A percentile compares a stretch with the other conserved stretches of the same genome.
These are phyloP conservation scores for Abrus pulchellus DNA, from an alignment of 306 rosid genomes.

Conservation along the genomic window DNA sequence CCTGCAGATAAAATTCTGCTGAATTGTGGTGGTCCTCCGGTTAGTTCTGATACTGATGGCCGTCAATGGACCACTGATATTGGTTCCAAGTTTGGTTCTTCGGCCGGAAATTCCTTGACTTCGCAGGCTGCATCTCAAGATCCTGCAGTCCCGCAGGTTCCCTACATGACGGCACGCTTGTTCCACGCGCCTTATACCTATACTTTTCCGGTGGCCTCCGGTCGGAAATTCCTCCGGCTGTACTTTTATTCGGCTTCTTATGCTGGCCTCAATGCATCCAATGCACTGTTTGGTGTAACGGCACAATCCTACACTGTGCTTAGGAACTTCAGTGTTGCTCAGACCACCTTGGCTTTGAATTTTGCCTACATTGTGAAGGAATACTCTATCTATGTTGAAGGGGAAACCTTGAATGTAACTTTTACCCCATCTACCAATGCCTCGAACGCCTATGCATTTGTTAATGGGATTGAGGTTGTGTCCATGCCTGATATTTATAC, in stretches of 20 bases:
- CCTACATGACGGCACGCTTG: constrained; percentile 79
- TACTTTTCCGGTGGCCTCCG: constrained; percentile 74
- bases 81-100: constrained; percentile 65
- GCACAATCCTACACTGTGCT: constrained; percentile 69
- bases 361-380: constrained; percentile 70
- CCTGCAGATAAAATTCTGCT: constrained; percentile 74
- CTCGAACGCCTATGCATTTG: constrained; percentile 77
- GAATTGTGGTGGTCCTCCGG: constrained; percentile 79
- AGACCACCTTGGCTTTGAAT: constrained; percentile 73
- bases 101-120: constrained; percentile 46
- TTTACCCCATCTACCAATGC: constrained; percentile 69
- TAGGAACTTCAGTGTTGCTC: constrained; percentile 76
- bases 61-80: constrained; percentile 76
- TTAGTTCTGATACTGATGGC: constrained; percentile 61
- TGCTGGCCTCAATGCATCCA: constrained; percentile 58
- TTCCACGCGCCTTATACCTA: constrained; percentile 69
- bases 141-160: constrained; percentile 73
- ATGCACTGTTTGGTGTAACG: constrained; percentile 66
- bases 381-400: constrained; percentile 69
- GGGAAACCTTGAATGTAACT: constrained; percentile 66
- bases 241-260: constrained; percentile 84
- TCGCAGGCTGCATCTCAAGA: constrained; percentile 69
- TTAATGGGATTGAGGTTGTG: constrained; percentile 94
- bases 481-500: constrained; percentile 87
- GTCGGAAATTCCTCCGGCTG: constrained; percentile 79